Base-by-base conservation (phyloP, 129 eudicot genomes). In the Chrysanthemum lavandulifolium region DNA sequence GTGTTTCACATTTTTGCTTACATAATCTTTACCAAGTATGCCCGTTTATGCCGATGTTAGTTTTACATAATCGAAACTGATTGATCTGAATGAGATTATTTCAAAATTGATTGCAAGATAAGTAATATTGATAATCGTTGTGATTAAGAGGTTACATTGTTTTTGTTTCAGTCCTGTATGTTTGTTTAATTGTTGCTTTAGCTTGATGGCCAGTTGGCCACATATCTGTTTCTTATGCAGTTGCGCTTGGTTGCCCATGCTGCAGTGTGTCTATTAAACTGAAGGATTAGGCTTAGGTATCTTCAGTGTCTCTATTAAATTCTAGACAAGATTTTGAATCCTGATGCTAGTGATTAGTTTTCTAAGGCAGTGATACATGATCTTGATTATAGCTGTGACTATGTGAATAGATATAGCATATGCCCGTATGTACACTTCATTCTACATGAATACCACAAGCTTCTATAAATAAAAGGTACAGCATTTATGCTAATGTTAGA, bases 101-200 rank as follows among this genome's bases (percentile, higher is more conserved):
- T 1, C 31, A 7, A 50, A 29, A 52, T 36, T 73, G 55, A 73
- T 29, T 23, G 48, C 16, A 45, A 61, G 77, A 73, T 63, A 47
- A 51, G 64, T 36, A 19, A 6, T 13, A 25, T 9, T 51, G 61
- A 51, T 49, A 50, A 61, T 45, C 10, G 23, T 45, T 48, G 31
- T 12, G 48, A 21, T 65, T 13, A 0, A 43, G 15, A 16, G 18
- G 25, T 66, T 45, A 40, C 21, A 71, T 40, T 16, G 51, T 56
- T 18, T 36, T 56, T 36, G 45, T 74, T 74, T 52, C 21, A 31
- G 7, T 23, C 51, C 18, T 52, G 25, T 53, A 25, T 54, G 25
- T 57, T 40, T 54, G n/a, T n/a, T n/a, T n/a, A n/a, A n/a, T n/a
- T n/a, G 31, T 43, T 52, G 64, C 11, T 76, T 76, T 48, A 48